Conservation (phyloP, 1,139 yeast species). For the Pichia sp. region DNA sequence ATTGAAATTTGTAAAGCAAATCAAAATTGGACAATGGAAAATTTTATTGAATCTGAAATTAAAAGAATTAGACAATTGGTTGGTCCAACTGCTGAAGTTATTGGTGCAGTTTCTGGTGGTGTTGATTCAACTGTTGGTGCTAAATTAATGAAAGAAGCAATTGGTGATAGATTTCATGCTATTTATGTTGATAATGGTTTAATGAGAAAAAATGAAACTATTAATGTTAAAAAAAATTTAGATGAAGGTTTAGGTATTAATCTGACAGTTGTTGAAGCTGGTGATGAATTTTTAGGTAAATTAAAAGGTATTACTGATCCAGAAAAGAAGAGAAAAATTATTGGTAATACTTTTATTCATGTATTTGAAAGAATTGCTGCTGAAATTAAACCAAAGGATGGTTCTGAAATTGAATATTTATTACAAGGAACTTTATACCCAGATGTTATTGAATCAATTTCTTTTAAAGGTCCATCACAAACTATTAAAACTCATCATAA, state of each 20-base stretch:
- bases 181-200: slow-evolving; percentile 97
- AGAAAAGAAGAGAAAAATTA: slow-evolving; percentile 97
- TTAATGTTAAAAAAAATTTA: slow-evolving; percentile 77
- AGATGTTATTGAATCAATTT: slow-evolving; percentile 96
- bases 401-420: slow-evolving; percentile 85
- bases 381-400: slow-evolving; percentile 82
- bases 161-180: slow-evolving; percentile 98
- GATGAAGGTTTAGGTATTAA: slow-evolving; percentile 92
- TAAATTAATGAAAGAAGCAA: slow-evolving; percentile 94
- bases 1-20: slow-evolving; percentile 79
- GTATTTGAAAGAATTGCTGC: slow-evolving; percentile 96
- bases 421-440: slow-evolving; percentile 98
- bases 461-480: slow-evolving; percentile 99
- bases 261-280: slow-evolving; percentile 89
- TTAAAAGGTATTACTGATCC: slow-evolving; percentile 96
- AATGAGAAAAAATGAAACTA: slow-evolving; percentile 91
- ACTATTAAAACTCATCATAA: slow-evolving; percentile 99
- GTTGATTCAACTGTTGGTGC: slow-evolving; percentile 99
- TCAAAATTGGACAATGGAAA: slow-evolving; percentile 97
- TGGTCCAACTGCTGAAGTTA: slow-evolving; percentile 97
- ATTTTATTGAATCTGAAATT: slow-evolving; percentile 94
- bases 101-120: slow-evolving; percentile 99
- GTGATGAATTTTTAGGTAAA: slow-evolving; percentile 79
- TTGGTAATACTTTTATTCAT: slow-evolving; percentile 96
- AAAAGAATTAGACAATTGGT: slow-evolving; percentile 84